A percentile compares a stretch with the other conserved stretches of the same genome.
Conservation (phyloP, 768 basidiomycete genomes). For the Termitomyces sp. region DNA sequence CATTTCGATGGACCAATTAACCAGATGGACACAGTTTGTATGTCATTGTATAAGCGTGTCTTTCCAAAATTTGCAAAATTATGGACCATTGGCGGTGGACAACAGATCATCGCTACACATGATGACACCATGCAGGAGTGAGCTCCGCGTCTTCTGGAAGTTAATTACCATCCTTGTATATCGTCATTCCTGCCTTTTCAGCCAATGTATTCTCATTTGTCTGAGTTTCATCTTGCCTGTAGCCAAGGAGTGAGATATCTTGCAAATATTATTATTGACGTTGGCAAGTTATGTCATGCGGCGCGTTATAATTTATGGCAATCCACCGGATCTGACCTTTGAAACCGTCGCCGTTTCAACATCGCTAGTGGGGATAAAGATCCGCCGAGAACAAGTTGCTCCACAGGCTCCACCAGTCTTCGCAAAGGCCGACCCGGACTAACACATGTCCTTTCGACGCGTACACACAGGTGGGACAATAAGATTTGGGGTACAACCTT, state of each 20-base stretch:
- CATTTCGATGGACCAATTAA: constrained; percentile 89
- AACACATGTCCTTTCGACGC: background rate
- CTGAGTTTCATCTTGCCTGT: background rate
- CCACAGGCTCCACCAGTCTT: background rate
- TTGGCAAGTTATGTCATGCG: background rate
- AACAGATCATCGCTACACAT: constrained; percentile 6
- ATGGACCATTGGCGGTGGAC: constrained; percentile 31
- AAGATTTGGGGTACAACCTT: constrained; percentile 1
- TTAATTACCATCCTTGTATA: background rate
- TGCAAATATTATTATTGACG: background rate
- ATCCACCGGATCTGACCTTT: background rate
- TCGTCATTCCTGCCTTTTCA: background rate
- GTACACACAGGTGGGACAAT: background rate
- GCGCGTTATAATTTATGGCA: background rate
- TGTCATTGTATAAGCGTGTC: constrained; percentile 92
- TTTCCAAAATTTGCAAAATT: constrained; percentile 80
- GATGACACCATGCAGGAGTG: constrained; percentile 39
- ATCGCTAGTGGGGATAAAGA: background rate
- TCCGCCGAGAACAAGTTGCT: background rate
- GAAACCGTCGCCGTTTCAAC: no score
- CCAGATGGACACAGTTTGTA: constrained; percentile 96
- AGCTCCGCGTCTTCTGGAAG: background rate
- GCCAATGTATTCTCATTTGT: background rate
- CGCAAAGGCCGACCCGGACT: background rate
- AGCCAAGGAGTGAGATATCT: background rate